A percentile compares a stretch with the other conserved stretches of the same genome.
Conservation (phyloP, 108 stramenopile genomes). For the Pseudonitzschia pungens region DNA sequence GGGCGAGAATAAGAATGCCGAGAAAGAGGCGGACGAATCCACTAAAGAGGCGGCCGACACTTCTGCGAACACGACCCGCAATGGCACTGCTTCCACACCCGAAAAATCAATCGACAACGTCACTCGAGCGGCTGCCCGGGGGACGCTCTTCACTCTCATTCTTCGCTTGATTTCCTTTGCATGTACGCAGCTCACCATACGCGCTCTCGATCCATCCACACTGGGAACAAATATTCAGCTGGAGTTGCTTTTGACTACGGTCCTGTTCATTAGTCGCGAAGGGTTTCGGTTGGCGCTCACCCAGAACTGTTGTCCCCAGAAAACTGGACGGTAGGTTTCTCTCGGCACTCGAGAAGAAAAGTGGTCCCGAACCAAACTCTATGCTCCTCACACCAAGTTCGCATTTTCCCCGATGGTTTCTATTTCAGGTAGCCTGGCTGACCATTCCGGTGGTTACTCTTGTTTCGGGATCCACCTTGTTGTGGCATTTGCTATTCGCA, state of each 20-base stretch:
- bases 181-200: constrained; percentile 75
- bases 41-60: too few species aligned
- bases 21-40: too few species aligned
- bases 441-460: constrained; percentile 29
- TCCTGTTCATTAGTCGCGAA: constrained; percentile 86
- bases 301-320: constrained; percentile 34
- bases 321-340: constrained; percentile 22
- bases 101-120: constrained; percentile 2
- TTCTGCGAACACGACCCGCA: too few species aligned
- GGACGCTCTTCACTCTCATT: constrained; percentile 54
- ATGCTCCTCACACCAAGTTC: not conserved
- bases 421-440: constrained; percentile 28
- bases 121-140: constrained; percentile 51
- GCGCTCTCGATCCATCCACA: constrained; percentile 58
- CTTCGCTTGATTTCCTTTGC: constrained; percentile 69
- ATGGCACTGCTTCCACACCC: not conserved
- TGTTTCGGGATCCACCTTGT: constrained; percentile 27
- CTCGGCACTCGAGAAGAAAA: constrained; percentile 1
- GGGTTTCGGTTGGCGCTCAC: constrained; percentile 84
- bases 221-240: constrained; percentile 80
- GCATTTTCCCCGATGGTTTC: not conserved
- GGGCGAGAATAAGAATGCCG: too few species aligned
- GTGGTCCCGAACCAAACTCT: not conserved
- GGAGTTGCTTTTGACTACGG: constrained; percentile 74
- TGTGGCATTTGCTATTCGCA: constrained; percentile 31